Percentiles rank a stretch among this genome's conserved stretches.
Conservation (phyloP, 805 yeast species). For the Cyberlindnera japonica region DNA sequence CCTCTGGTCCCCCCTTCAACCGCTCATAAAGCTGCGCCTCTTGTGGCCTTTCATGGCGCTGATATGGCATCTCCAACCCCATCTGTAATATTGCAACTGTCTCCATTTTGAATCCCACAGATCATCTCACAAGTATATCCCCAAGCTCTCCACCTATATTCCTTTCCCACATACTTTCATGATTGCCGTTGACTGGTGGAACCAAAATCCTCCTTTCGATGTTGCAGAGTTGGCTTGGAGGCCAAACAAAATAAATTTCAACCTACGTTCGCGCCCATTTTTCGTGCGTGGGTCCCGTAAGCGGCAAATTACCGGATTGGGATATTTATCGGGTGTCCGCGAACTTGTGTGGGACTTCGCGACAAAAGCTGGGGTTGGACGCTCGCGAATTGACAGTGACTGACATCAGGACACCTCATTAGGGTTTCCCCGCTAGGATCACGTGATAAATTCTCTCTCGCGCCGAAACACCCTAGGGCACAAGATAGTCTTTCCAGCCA, state of each 20-base stretch:
- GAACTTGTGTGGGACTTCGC: background rate
- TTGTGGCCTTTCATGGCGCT: too few species aligned
- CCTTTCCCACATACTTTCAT: conserved; percentile 16
- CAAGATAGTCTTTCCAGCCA: too few species aligned
- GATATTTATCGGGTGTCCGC: background rate
- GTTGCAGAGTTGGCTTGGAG: conserved; percentile 2
- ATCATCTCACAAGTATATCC: too few species aligned
- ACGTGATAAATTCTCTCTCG: too few species aligned
- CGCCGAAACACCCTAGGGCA: too few species aligned
- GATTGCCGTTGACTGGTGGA: conserved; percentile 16
- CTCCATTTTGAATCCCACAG: too few species aligned
- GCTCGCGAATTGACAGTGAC: conserved; percentile 1
- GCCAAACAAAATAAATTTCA: conserved; percentile 23
- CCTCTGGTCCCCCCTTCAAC: too few species aligned
- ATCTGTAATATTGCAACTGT: too few species aligned
- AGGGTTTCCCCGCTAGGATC: background rate
- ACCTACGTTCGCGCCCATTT: conserved; percentile 11
- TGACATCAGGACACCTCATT: background rate
- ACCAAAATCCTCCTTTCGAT: background rate
- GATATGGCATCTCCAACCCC: too few species aligned
- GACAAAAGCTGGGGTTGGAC: background rate
- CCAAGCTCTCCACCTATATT: background rate
- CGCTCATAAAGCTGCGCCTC: too few species aligned
- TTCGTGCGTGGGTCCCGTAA: conserved; percentile 24
- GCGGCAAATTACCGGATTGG: conserved; percentile 12